These are phyloP conservation scores for Catharanthus roseus DNA, from an alignment of 257 asterid genomes.

Conservation along the genomic window DNA sequence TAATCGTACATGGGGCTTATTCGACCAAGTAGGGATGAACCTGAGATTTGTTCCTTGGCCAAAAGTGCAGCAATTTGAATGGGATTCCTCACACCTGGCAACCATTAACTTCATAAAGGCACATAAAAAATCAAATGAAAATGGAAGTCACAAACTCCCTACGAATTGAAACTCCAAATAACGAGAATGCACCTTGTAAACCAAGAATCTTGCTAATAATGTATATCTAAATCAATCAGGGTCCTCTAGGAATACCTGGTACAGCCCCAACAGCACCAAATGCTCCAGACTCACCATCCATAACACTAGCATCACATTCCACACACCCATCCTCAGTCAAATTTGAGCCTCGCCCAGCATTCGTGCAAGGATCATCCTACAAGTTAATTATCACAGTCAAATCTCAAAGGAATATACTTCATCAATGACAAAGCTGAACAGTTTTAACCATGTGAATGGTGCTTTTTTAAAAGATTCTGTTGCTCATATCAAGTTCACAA, in stretches of 20 bases:
- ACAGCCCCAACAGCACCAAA: slow-evolving; percentile 98
- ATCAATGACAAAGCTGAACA: not conserved
- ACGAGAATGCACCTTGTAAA: not conserved
- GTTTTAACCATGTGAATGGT: not conserved
- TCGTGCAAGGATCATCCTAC: slow-evolving; percentile 91
- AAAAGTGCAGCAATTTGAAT: slow-evolving; percentile 76
- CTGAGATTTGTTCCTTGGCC: slow-evolving; percentile 77
- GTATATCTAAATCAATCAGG: not conserved
- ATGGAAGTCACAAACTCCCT: slow-evolving; percentile 18
- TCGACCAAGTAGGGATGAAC: slow-evolving; percentile 84
- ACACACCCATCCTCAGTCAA: slow-evolving; percentile 88
- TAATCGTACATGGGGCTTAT: slow-evolving; percentile 78
- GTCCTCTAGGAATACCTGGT: slow-evolving; percentile 49
- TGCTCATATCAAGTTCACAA: not conserved
- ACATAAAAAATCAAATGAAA: slow-evolving; percentile 36
- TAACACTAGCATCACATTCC: slow-evolving; percentile 94
- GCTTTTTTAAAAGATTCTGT: not conserved
- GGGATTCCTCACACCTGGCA: slow-evolving; percentile 90
- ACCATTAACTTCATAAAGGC: slow-evolving; percentile 57
- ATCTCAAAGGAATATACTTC: not conserved
- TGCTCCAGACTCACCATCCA: slow-evolving; percentile 88
- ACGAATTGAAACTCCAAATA: not conserved
- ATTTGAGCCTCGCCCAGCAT: slow-evolving; percentile 95
- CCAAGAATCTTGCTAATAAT: not conserved
- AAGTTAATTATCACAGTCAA: not conserved